A percentile compares a stretch with the other conserved stretches of the same genome.
These are phyloP conservation scores for Sextonia rubra DNA, from an alignment of 164 flowering plant genomes.

Conservation along the genomic window DNA sequence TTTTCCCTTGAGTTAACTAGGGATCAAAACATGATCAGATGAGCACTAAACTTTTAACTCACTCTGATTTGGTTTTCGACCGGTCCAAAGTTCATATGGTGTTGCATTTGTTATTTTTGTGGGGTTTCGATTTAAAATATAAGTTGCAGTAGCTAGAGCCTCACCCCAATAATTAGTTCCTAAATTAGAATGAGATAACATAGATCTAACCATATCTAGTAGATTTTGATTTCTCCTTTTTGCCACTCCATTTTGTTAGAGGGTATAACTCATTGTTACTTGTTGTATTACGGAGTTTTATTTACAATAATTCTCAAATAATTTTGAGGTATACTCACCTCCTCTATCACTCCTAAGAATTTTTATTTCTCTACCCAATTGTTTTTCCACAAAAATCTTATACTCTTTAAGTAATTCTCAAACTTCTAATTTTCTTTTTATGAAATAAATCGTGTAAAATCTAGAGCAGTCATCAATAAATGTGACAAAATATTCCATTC, in stretches of 20 bases:
- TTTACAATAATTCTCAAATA: neutral
- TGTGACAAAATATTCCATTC: neutral
- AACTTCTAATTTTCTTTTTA: neutral
- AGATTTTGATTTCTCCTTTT: neutral
- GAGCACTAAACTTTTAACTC: neutral
- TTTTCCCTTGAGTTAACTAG: neutral
- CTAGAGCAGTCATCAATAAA: neutral
- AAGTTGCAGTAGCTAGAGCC: neutral
- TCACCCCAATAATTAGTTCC: neutral
- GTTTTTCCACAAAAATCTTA: neutral
- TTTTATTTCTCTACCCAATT: neutral
- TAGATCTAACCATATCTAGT: neutral
- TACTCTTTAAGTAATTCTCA: neutral
- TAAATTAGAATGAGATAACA: neutral
- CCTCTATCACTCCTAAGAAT: neutral
- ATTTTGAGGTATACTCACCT: neutral
- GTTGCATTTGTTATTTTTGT: neutral
- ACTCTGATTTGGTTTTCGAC: neutral
- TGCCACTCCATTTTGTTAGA: neutral
- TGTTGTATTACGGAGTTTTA: neutral
- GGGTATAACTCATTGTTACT: neutral
- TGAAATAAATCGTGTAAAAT: too few relatives aligned
- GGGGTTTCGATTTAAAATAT: neutral
- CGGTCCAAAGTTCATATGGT: neutral
- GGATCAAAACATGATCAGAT: neutral